Percentiles rank a stretch among this genome's conserved stretches.
These are phyloP conservation scores for Geotrichum aggregatum DNA, from an alignment of 1,139 yeast species.

Conservation along the genomic window DNA sequence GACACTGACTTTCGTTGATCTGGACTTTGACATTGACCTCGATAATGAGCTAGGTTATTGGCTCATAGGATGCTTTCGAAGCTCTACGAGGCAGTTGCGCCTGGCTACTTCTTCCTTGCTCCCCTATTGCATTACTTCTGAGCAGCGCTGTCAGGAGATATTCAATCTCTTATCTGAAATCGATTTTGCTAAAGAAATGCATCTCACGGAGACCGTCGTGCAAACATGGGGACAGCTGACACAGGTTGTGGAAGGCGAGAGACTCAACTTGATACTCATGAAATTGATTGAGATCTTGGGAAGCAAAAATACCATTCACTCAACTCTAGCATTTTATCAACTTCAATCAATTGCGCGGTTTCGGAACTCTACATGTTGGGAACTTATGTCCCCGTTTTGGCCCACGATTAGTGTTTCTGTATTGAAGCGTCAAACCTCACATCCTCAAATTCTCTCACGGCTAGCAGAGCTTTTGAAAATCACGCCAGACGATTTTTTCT, in stretches of 20 bases:
- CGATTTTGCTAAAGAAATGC: slow-evolving; percentile 35
- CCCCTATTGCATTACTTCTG: slow-evolving; percentile 22
- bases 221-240: slow-evolving; percentile 61
- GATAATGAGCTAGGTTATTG: slow-evolving; percentile 30
- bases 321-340: slow-evolving; percentile 60
- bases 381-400: slow-evolving; percentile 71
- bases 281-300: slow-evolving; percentile 59
- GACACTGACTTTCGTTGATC: slow-evolving; percentile 24
- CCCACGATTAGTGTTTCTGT: slow-evolving; percentile 68
- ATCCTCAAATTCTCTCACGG: slow-evolving; percentile 53
- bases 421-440: slow-evolving; percentile 49
- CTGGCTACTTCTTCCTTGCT: slow-evolving; percentile 29
- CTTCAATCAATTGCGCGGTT: slow-evolving; percentile 47
- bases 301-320: slow-evolving; percentile 56
- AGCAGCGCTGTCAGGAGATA: slow-evolving; percentile 17
- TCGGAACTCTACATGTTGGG: slow-evolving; percentile 43
- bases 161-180: slow-evolving; percentile 29
- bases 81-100: slow-evolving; percentile 31
- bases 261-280: slow-evolving; percentile 56
- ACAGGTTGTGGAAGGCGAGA: slow-evolving; percentile 55
- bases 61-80: slow-evolving; percentile 30
- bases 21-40: slow-evolving; percentile 24
- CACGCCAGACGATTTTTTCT: slow-evolving; percentile 56
- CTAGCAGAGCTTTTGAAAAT: slow-evolving; percentile 65
- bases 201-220: slow-evolving; percentile 61